These are phyloP conservation scores for Fonsecaea nubica DNA, from an alignment of 2,329 filamentous ascomycete species.

Conservation along the genomic window DNA sequence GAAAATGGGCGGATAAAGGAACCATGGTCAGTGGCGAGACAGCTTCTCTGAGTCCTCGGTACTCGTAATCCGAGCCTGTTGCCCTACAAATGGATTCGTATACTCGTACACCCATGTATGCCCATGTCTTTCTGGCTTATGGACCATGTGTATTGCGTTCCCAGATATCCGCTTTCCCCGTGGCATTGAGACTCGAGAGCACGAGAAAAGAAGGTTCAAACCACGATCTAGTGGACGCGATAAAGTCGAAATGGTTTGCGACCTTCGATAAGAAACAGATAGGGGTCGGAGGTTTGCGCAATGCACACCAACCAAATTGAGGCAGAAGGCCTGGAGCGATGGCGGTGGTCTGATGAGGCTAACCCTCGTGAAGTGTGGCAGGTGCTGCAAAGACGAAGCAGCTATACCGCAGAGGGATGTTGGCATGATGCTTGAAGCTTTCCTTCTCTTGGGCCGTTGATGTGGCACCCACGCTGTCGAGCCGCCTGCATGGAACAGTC, in stretches of 20 bases:
- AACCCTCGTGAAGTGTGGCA: background rate
- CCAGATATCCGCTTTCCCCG: background rate
- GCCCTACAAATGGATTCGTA: background rate
- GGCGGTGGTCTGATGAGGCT: constrained; percentile 1
- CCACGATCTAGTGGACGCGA: constrained; percentile 1
- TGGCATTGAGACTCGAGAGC: constrained; percentile 6
- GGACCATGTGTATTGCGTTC: background rate
- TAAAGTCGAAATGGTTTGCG: background rate
- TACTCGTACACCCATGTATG: background rate
- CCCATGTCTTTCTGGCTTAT: background rate
- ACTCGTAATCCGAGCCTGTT: background rate
- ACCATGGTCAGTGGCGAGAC: background rate
- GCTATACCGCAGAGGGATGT: background rate
- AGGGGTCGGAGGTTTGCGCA: constrained; percentile 22
- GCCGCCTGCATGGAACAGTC: constrained; percentile 5
- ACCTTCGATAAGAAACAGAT: constrained; percentile 28
- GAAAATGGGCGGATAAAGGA: background rate
- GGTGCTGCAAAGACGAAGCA: background rate
- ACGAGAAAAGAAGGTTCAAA: constrained; percentile 1
- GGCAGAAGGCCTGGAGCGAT: background rate
- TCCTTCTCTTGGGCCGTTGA: background rate
- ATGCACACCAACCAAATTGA: constrained; percentile 2
- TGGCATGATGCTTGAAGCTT: background rate
- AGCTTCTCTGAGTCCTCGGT: background rate
- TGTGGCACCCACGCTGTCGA: constrained; percentile 17